Percentiles rank a stretch among this genome's conserved stretches.
Conservation (phyloP, 441 rosid species). For the Pelargonium cotyledonis region DNA sequence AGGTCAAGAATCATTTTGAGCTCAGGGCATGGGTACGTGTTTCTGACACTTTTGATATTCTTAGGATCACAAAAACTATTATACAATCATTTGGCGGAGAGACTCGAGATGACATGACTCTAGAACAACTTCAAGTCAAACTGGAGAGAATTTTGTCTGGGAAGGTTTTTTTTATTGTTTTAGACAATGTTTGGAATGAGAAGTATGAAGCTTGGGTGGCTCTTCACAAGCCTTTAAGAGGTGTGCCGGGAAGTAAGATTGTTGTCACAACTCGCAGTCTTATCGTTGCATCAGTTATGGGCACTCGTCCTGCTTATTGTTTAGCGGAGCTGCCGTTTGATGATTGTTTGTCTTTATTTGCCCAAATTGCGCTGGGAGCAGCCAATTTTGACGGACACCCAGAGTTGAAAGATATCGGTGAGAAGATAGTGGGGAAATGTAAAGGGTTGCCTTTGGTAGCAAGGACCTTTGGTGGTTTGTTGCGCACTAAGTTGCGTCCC, state of each 20-base stretch:
- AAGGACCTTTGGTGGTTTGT: not conserved
- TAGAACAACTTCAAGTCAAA: not conserved
- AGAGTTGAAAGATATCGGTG: not conserved
- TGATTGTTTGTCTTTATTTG: conserved; percentile 11
- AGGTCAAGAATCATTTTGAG: not conserved
- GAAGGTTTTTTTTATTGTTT: conserved; percentile 11
- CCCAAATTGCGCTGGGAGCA: not conserved
- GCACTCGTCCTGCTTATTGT: not conserved
- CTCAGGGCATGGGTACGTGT: conserved; percentile 14
- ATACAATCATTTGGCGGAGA: not conserved
- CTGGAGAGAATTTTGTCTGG: not conserved
- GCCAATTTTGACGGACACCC: not conserved
- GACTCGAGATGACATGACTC: not conserved
- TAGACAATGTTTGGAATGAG: conserved; percentile 17
- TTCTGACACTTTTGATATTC: conserved; percentile 5
- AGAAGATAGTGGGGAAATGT: conserved; percentile 7
- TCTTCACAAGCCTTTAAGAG: not conserved
- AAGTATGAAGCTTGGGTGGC: not conserved
- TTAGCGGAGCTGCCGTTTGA: not conserved
- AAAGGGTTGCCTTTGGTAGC: conserved; percentile 13
- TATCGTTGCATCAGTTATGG: not conserved
- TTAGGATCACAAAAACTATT: not conserved
- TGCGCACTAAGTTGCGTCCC: not conserved
- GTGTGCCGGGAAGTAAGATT: conserved; percentile 6
- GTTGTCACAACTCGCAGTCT: conserved; percentile 14